Evolutionary conservation across 73 alveolate genomes (phyloP).

Genomic region (Tetrahymena elliotti): DNA sequence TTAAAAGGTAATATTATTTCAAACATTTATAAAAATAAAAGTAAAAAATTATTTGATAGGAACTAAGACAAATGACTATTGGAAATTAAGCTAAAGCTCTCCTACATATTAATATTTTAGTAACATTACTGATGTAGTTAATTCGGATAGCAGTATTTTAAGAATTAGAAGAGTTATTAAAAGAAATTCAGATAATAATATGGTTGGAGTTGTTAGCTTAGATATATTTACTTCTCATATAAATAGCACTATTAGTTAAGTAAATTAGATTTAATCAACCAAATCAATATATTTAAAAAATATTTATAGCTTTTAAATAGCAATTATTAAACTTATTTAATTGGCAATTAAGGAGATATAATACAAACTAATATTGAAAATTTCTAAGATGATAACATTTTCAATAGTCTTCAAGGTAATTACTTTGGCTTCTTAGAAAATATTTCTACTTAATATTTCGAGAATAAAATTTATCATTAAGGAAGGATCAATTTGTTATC

Average conservation of each 20-base stretch:
- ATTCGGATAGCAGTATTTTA: not conserved
- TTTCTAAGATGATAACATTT: not conserved
- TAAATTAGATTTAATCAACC: not conserved
- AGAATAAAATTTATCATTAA: too few relatives aligned
- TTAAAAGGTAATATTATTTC: not conserved
- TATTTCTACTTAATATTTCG: too few relatives aligned
- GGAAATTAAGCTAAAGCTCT: not conserved
- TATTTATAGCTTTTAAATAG: not conserved
- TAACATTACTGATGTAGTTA: not conserved
- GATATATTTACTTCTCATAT: not conserved
- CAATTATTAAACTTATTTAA: not conserved
- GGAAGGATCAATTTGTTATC: too few relatives aligned
- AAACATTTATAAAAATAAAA: not conserved
- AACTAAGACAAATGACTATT: not conserved
- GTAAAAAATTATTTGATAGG: not conserved
- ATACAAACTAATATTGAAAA: not conserved
- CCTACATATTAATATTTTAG: not conserved
- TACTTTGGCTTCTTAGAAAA: too few relatives aligned
- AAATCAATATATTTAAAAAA: not conserved
- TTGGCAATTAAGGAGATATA: not conserved
- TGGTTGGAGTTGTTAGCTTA: not conserved
- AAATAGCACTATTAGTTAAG: not conserved
- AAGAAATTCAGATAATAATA: not conserved
- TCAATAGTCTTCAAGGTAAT: not conserved
- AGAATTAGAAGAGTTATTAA: not conserved